Evolutionary conservation across 192 early-diverging fungal species (phyloP).

Genomic region (Coemansia sp.): DNA sequence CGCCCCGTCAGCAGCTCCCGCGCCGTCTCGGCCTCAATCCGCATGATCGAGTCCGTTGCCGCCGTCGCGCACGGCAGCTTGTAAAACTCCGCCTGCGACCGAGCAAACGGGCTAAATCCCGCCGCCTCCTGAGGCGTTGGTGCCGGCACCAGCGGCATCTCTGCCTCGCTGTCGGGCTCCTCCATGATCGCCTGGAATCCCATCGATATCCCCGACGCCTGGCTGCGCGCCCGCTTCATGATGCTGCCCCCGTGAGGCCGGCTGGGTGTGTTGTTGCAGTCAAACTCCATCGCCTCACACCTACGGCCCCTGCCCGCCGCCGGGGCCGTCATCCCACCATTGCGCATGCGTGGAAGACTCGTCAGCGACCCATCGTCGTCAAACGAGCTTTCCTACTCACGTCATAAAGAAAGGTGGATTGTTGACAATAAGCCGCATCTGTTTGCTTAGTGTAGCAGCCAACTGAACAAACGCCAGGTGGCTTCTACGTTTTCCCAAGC

Average conservation of each 20-base stretch:
- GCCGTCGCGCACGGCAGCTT: conserved; percentile 53
- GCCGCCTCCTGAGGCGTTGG: neutral
- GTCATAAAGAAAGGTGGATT: neutral
- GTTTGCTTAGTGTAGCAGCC: conserved; percentile 1
- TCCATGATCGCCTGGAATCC: conserved; percentile 6
- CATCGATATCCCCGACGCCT: conserved; percentile 4
- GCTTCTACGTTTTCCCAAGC: too few relatives aligned
- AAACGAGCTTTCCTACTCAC: conserved; percentile 39
- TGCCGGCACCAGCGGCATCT: neutral
- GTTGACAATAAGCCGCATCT: neutral
- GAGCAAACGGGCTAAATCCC: conserved; percentile 29
- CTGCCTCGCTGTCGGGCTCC: neutral
- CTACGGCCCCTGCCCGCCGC: neutral
- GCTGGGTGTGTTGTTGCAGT: conserved; percentile 26
- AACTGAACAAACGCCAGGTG: too few relatives aligned
- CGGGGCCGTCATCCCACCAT: too few relatives aligned
- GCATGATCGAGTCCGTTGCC: conserved; percentile 59
- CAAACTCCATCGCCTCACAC: neutral
- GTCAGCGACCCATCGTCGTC: conserved; percentile 41
- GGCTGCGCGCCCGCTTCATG: conserved; percentile 41
- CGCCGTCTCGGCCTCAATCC: conserved; percentile 58
- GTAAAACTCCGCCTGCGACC: conserved; percentile 49
- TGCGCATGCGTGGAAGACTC: conserved; percentile 23
- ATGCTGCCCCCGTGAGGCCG: conserved; percentile 7
- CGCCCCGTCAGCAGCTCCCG: conserved; percentile 60